Conservation (phyloP, 495 filamentous ascomycete species). For the Achaetomiella virescens region DNA sequence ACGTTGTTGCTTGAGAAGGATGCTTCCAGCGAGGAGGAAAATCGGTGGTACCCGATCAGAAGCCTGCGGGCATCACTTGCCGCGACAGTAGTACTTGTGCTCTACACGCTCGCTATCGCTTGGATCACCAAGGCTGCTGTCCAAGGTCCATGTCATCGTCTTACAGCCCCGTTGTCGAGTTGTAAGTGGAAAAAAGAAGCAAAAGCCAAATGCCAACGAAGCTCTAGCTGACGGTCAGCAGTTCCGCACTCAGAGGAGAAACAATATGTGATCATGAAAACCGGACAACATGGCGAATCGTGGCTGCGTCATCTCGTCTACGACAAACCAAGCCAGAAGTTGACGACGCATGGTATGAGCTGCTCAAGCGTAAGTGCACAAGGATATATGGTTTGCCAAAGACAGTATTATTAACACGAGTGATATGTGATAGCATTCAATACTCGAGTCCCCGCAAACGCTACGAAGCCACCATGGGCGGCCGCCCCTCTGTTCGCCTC, state of each 20-base stretch:
- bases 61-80: not conserved
- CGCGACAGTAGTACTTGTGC: not conserved
- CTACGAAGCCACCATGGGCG: conserved; percentile 1
- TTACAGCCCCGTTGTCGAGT: not conserved
- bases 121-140: conserved; percentile 1
- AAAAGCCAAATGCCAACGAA: too few relatives aligned
- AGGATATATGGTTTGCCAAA: too few relatives aligned
- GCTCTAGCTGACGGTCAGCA: not conserved
- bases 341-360: conserved; percentile 10
- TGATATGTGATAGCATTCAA: conserved; percentile 6
- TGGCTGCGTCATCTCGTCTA: conserved; percentile 4
- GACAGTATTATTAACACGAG: not conserved
- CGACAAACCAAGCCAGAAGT: conserved; percentile 6
- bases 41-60: not conserved
- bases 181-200: not conserved
- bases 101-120: not conserved
- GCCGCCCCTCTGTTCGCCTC: conserved; percentile 1
- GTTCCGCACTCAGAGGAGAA: conserved; percentile 13
- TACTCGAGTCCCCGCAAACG: conserved; percentile 7
- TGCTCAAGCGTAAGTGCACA: conserved; percentile 5
- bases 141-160: not conserved
- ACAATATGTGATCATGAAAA: conserved; percentile 1
- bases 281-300: not conserved
- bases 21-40: not conserved
- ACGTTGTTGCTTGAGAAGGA: not conserved